Evolutionary conservation across 1,284 basidiomycete species (phyloP).

Genomic region (Malassezia pachydermatis): DNA sequence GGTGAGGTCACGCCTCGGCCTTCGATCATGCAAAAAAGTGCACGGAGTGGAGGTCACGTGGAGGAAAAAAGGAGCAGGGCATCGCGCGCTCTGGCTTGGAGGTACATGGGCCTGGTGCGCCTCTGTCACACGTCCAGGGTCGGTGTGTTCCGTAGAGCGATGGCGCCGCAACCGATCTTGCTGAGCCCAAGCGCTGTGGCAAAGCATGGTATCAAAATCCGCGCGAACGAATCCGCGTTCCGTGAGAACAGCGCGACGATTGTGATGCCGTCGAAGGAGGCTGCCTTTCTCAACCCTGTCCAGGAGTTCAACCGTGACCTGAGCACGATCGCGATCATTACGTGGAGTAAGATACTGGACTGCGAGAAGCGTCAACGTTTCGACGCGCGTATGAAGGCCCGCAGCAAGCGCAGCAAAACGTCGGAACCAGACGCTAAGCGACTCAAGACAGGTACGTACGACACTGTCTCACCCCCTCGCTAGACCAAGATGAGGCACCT

Average conservation of each 20-base stretch:
- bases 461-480: slow-evolving; percentile 4
- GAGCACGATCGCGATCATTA: slow-evolving; percentile 74
- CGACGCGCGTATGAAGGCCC: slow-evolving; percentile 43
- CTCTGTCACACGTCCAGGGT: no score
- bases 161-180: slow-evolving; percentile 41
- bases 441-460: slow-evolving; percentile 13
- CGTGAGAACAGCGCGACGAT: slow-evolving; percentile 43
- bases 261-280: slow-evolving; percentile 41
- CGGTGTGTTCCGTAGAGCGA: slow-evolving; percentile 8
- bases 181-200: slow-evolving; percentile 28
- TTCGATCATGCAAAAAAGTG: not conserved
- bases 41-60: no score
- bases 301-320: slow-evolving; percentile 97
- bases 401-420: slow-evolving; percentile 20
- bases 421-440: slow-evolving; percentile 12
- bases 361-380: slow-evolving; percentile 59
- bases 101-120: slow-evolving; percentile 3
- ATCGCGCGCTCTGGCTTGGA: not conserved
- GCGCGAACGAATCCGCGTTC: slow-evolving; percentile 35
- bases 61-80: slow-evolving; percentile 2
- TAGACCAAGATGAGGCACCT: slow-evolving; percentile 2
- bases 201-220: slow-evolving; percentile 32
- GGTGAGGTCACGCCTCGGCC: not conserved
- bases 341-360: slow-evolving; percentile 70
- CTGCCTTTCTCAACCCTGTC: slow-evolving; percentile 84